Evolutionary conservation across 805 yeast species (phyloP), one percentile per base, ranked within the genome.

Genomic region (Cyberlindnera japonica): DNA sequence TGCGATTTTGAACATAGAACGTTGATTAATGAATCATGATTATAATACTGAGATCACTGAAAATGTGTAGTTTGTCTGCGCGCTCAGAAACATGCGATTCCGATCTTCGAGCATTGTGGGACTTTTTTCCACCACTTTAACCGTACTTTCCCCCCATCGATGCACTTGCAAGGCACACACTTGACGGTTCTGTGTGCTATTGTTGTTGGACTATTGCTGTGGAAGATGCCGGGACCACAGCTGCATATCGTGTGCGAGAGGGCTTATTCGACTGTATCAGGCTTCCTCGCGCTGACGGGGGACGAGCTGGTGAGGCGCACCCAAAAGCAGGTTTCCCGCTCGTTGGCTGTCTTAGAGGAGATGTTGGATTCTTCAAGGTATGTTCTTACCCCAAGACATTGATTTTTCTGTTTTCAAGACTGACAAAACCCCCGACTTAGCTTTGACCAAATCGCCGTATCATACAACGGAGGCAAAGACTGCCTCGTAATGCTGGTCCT

Each of bases 391-490:
- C 30, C 11, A 15, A 5, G 15, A 6, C n/a, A 6, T 15, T n/a
- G 6, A 12, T 13, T 6, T 15, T 25, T 19, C 11, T 11, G 17
- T 14, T 19, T 27, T 6, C 14, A 6, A 6, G 12, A 15, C 14
- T 27, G 9, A 27, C 7, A 35, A 36, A 30, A 24, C 6, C 12
- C 6, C 6, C 24, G 6, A 8, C 6, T 15, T 18, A 25, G 41
- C 12, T 36, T 33, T 20, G 42, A 70, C 11, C 80, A 83, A 43
- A 63, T 85, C 4, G 83, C 97, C 0, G 69, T 93, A 12, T 84
- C 95, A 3, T 93, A 83, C 61, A 93, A 93, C 58, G 99, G 99
- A 10, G 99, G 99, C 2, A 93, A 93, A 57, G 99, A 93, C 64
- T 93, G 98, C 54, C 75, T 90, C 34, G 97, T 90, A 23, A 79